Conservation (phyloP, 352 stramenopile genomes). For the Phytopythium delawarense region DNA sequence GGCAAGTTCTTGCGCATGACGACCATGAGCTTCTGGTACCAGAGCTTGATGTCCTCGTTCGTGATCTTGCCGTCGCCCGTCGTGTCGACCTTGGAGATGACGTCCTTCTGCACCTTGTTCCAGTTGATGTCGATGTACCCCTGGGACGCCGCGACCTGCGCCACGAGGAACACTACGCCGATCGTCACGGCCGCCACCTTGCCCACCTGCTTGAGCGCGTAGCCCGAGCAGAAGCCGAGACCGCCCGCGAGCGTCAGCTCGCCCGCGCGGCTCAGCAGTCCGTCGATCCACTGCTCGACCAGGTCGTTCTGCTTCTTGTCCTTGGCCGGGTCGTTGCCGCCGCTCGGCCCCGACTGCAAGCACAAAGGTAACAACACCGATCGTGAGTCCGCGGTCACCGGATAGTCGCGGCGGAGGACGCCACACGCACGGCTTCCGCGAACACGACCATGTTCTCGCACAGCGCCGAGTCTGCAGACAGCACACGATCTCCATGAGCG, state of each 20-base stretch:
- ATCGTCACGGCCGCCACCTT: slow-evolving; percentile 75
- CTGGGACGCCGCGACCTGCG: slow-evolving; percentile 71
- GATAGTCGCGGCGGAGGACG: background rate
- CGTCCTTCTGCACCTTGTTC: slow-evolving; percentile 86
- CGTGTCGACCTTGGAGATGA: slow-evolving; percentile 74
- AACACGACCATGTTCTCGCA: slow-evolving; percentile 45
- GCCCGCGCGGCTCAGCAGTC: slow-evolving; percentile 50
- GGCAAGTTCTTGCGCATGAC: slow-evolving; percentile 82
- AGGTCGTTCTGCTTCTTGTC: slow-evolving; percentile 32
- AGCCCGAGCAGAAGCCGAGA: slow-evolving; percentile 82
- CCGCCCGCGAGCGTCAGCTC: slow-evolving; percentile 67
- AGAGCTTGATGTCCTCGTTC: slow-evolving; percentile 75
- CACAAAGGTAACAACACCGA: background rate
- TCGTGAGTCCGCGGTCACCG: background rate
- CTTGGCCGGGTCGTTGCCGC: slow-evolving; percentile 19
- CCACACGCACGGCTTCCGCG: slow-evolving; percentile 22
- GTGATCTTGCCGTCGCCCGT: slow-evolving; percentile 86
- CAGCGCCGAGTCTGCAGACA: slow-evolving; percentile 23
- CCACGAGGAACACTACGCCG: slow-evolving; percentile 73
- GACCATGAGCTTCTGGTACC: slow-evolving; percentile 59
- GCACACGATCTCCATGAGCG: no score
- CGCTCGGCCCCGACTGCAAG: slow-evolving; percentile 26
- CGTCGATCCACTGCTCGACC: slow-evolving; percentile 63
- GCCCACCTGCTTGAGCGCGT: slow-evolving; percentile 80
- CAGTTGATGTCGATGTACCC: slow-evolving; percentile 91